Percentiles rank a stretch among this genome's conserved stretches.
phyloP scores from a whole-genome alignment of 768 basidiomycete species.

The Phaeotremella skinneri region DNA sequence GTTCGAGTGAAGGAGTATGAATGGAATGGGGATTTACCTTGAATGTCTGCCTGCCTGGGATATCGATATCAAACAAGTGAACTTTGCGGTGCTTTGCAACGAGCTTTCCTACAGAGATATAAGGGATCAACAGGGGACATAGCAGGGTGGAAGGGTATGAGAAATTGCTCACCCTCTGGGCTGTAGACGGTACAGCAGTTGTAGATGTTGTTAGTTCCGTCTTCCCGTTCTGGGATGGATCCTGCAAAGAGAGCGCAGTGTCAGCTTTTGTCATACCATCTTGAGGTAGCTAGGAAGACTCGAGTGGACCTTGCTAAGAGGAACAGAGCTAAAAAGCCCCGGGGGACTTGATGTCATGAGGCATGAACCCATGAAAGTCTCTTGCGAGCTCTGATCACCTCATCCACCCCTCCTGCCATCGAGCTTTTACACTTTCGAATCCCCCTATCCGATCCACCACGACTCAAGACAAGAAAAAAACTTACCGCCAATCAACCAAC shows the following conservation, averaged over 20 bases:
- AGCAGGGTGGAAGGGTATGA: constrained; percentile 3
- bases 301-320: too few relatives aligned
- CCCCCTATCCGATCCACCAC: background rate
- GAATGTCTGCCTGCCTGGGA: constrained; percentile 55
- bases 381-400: too few relatives aligned
- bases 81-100: constrained; percentile 88
- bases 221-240: constrained; percentile 84
- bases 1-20: background rate
- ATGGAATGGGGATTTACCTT: constrained; percentile 28
- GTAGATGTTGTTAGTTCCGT: constrained; percentile 64
- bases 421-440: too few relatives aligned
- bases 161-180: constrained; percentile 52
- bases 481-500: constrained; percentile 91
- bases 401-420: too few relatives aligned
- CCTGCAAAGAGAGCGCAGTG: constrained; percentile 57
- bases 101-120: constrained; percentile 66
- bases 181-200: constrained; percentile 92
- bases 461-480: background rate
- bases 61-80: constrained; percentile 96
- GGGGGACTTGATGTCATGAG: too few relatives aligned
- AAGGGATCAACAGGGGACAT: constrained; percentile 15
- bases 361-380: too few relatives aligned
- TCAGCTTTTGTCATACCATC: background rate
- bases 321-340: too few relatives aligned
- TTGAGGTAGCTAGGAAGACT: too few relatives aligned